phyloP scores from a whole-genome alignment of 306 rosid genomes.

The Alnus rubra region DNA sequence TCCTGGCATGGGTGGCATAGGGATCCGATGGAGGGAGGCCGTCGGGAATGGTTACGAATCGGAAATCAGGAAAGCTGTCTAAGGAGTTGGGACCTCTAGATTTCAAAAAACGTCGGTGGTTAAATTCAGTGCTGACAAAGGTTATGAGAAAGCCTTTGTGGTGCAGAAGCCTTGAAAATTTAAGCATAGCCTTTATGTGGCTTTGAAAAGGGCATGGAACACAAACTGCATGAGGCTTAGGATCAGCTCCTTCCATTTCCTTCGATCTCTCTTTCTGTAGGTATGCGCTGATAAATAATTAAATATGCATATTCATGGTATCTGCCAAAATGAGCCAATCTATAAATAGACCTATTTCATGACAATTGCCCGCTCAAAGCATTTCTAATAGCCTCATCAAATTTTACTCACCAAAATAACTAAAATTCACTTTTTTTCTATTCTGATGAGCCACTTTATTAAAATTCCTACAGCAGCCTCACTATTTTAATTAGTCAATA shows the following conservation, averaged over 20 bases:
- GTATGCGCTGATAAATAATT: too few relatives aligned
- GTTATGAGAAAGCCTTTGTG: slow-evolving; percentile 8
- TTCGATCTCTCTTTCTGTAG: too few relatives aligned
- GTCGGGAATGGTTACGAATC: slow-evolving; percentile 13
- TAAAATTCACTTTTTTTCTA: too few relatives aligned
- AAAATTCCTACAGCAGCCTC: too few relatives aligned
- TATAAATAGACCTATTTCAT: too few relatives aligned
- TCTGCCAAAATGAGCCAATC: too few relatives aligned
- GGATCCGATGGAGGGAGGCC: not conserved
- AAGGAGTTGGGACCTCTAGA: slow-evolving; percentile 12
- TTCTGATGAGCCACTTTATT: too few relatives aligned
- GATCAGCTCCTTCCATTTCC: not conserved
- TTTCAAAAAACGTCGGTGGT: slow-evolving; percentile 7
- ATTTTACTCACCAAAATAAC: too few relatives aligned
- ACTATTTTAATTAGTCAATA: too few relatives aligned
- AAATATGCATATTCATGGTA: too few relatives aligned
- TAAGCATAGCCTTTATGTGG: slow-evolving; percentile 20
- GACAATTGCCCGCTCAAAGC: too few relatives aligned
- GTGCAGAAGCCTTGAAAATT: slow-evolving; percentile 19
- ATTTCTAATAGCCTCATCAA: too few relatives aligned
- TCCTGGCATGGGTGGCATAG: not conserved
- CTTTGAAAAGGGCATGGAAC: slow-evolving; percentile 1
- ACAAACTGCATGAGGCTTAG: slow-evolving; percentile 9
- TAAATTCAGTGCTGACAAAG: slow-evolving; percentile 22
- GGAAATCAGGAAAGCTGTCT: slow-evolving; percentile 1